phyloP scores from a whole-genome alignment of 495 filamentous ascomycete species.

The Podospora pseudoanserina region DNA sequence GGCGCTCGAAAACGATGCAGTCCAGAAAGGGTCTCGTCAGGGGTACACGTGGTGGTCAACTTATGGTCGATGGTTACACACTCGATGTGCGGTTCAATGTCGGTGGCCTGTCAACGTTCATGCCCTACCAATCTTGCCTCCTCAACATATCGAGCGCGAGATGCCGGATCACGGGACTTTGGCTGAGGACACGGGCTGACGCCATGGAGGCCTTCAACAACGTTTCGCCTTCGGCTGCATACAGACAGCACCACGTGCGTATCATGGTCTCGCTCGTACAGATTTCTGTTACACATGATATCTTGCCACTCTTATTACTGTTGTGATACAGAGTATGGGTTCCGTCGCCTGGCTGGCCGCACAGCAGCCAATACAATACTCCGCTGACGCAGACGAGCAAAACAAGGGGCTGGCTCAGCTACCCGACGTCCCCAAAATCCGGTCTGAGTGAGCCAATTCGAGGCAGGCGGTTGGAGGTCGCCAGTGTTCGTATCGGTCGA shows the following conservation, averaged over 20 bases:
- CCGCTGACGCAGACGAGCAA: neutral
- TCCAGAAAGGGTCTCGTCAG: constrained; percentile 11
- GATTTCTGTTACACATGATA: neutral
- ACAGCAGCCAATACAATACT: neutral
- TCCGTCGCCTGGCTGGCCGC: neutral
- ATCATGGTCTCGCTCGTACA: neutral
- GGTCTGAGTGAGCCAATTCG: too few species aligned
- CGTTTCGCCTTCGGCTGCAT: constrained; percentile 1
- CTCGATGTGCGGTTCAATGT: constrained; percentile 7
- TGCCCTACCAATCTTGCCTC: neutral
- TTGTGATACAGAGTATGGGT: neutral
- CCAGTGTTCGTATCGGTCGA: neutral
- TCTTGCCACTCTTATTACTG: constrained; percentile 6
- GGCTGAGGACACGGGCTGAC: neutral
- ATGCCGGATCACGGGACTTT: constrained; percentile 4
- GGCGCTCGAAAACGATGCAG: constrained; percentile 5
- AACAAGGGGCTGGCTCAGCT: neutral
- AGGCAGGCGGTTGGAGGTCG: neutral
- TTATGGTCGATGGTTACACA: constrained; percentile 8
- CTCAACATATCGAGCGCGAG: neutral
- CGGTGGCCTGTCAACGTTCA: neutral
- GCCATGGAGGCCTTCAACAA: neutral
- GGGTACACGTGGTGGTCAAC: constrained; percentile 26
- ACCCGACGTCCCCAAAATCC: neutral
- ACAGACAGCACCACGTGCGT: neutral